Conservation (phyloP, 306 rosid species). For the barrel medic (Medicago truncatula) region DNA sequence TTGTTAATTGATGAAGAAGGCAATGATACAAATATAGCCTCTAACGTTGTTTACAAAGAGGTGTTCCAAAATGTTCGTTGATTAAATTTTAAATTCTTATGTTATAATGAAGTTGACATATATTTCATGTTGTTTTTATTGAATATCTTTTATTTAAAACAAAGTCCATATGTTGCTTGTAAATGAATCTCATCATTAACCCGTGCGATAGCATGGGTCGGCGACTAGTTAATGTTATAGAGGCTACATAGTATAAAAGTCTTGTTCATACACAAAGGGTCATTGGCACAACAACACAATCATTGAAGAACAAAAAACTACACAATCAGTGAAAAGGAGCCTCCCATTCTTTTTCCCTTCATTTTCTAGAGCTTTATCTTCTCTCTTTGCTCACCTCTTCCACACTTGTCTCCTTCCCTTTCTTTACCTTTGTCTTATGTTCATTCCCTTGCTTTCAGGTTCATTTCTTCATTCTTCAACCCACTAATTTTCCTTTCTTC, state of each 20-base stretch:
- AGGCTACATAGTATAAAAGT: not conserved
- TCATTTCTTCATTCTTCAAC: slow-evolving; percentile 12
- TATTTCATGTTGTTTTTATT: too few species aligned
- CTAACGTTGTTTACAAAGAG: too few species aligned
- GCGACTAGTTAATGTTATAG: too few species aligned
- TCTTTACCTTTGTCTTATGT: slow-evolving; percentile 52
- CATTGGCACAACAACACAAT: not conserved
- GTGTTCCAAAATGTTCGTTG: too few species aligned
- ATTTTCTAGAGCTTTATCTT: slow-evolving; percentile 85
- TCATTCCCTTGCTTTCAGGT: slow-evolving; percentile 71
- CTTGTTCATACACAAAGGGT: not conserved
- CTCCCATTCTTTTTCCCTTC: slow-evolving; percentile 53
- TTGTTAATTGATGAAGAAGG: too few species aligned
- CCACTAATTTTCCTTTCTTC: not conserved
- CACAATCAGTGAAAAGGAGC: slow-evolving; percentile 2
- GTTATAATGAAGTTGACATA: too few species aligned
- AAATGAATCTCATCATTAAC: too few species aligned
- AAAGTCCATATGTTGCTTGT: too few species aligned
- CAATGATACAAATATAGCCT: too few species aligned
- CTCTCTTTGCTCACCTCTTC: slow-evolving; percentile 78
- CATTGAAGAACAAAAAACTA: not conserved
- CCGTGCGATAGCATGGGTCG: too few species aligned
- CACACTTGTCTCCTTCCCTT: slow-evolving; percentile 61
- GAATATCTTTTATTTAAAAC: too few species aligned
- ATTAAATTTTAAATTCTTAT: too few species aligned